Evolutionary conservation across 164 flowering plant genomes (phyloP).

Genomic region (Dillenia turbinata): DNA sequence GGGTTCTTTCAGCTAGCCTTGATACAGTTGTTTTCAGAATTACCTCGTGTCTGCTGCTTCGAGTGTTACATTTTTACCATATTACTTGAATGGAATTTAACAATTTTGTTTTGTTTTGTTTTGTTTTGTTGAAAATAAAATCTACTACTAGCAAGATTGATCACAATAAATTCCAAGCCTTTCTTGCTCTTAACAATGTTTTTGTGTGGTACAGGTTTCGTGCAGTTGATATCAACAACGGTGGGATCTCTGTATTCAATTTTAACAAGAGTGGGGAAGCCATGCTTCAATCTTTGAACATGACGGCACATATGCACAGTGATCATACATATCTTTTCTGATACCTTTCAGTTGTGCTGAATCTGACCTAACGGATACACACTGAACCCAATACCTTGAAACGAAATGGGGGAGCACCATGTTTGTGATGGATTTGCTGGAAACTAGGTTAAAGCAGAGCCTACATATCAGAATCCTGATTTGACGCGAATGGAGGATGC

Average conservation of each 20-base stretch:
- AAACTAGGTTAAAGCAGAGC: no score
- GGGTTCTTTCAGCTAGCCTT: neutral
- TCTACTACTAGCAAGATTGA: neutral
- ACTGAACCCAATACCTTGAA: no score
- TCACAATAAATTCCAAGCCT: neutral
- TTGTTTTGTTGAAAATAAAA: neutral
- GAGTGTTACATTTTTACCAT: no score
- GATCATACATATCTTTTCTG: slow-evolving; percentile 48
- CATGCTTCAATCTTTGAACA: slow-evolving; percentile 60
- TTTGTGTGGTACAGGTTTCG: slow-evolving; percentile 49
- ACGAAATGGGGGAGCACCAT: no score
- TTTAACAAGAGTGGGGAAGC: slow-evolving; percentile 67
- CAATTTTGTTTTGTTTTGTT: neutral
- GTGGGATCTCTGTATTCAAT: slow-evolving; percentile 51
- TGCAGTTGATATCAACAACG: slow-evolving; percentile 57
- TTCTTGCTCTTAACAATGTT: no score
- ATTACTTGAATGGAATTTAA: no score
- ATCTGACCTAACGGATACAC: neutral
- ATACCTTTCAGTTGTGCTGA: neutral
- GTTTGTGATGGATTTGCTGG: no score
- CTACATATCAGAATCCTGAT: no score
- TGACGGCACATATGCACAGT: slow-evolving; percentile 70
- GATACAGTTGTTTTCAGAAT: no score
- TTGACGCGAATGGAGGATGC: no score
- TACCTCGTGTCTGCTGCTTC: no score